These are phyloP conservation scores for Neurospora terricola DNA, from an alignment of 495 filamentous ascomycete genomes.

Conservation along the genomic window DNA sequence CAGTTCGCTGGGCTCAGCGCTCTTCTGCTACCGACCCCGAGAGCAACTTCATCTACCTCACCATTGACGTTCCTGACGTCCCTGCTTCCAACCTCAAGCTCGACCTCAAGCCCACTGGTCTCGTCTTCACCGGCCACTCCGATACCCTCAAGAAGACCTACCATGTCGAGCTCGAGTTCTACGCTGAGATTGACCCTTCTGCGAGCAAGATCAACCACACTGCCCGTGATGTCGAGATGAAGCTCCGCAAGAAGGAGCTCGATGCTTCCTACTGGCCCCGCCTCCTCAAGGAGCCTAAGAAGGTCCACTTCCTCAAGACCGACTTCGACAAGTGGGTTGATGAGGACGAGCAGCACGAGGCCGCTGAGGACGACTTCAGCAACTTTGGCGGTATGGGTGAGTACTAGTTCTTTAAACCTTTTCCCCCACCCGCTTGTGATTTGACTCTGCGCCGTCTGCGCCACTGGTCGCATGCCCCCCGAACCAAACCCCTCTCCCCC, in stretches of 20 bases:
- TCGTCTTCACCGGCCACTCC: conserved; percentile 73
- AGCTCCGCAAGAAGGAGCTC: conserved; percentile 92
- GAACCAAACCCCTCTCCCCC: not conserved
- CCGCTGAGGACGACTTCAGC: conserved; percentile 71
- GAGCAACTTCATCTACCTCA: conserved; percentile 90
- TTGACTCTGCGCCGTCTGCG: not conserved
- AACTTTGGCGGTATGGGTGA: conserved; percentile 52
- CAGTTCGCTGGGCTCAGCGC: conserved; percentile 97
- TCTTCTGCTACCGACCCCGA: conserved; percentile 67
- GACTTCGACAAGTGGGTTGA: conserved; percentile 99
- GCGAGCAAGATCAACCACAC: conserved; percentile 77
- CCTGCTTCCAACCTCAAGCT: conserved; percentile 57
- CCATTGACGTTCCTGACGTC: conserved; percentile 78
- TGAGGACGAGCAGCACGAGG: conserved; percentile 96
- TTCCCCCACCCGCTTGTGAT: conserved; percentile 1
- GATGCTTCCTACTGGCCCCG: conserved; percentile 90
- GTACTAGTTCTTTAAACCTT: conserved; percentile 11
- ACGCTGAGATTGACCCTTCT: conserved; percentile 76
- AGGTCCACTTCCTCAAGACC: conserved; percentile 94
- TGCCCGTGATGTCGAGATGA: conserved; percentile 73
- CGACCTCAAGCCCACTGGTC: conserved; percentile 63
- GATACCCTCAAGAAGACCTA: conserved; percentile 74
- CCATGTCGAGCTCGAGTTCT: conserved; percentile 80
- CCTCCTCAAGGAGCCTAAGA: conserved; percentile 79
- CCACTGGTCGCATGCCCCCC: not conserved